Evolutionary conservation across 345 rosid species (phyloP), one percentile per base, ranked within the genome.

Genomic region (Corchorus capsularis): DNA sequence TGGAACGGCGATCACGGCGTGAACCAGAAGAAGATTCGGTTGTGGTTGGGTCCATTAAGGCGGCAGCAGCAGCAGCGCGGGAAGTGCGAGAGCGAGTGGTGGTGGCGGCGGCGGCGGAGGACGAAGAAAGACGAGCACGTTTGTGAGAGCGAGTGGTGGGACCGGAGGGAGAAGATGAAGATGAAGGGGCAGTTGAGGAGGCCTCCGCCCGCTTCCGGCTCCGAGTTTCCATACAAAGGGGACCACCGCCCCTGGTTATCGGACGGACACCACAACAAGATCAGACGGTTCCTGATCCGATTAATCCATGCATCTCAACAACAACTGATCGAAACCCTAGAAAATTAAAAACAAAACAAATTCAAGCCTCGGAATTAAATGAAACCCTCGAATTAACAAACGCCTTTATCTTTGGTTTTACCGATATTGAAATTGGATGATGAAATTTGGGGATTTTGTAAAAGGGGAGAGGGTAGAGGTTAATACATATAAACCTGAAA

Each of bases 121-220:
- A 75, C 19, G 85, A 77, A 1, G 91, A 77, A 34, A 88, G 78
- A 54, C 97, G 96, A 73, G 92, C 79, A 79, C 96, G 97, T 79
- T 90, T 94, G 87, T 86, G 71, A 47, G 91, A 77, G 69, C 97
- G 98, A 76, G 98, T 87, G 82, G 89, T 85, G 32, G 97, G 94
- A 81, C 93, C 91, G 39, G 97, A 85, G 56, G 85, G 68, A 54
- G 74, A 70, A 59, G 88, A 85, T 35, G 97, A 81, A 59, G 96
- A 86, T 74, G 97, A 88, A 80, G 96, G 95, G 92, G 97, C 93
- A 85, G 97, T 75, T 90, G 97, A 96, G 96, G 98, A 86, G 87
- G 97, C 98, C 99, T 96, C 98, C 97, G 97, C 99, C 97, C 99
- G 93, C 94, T 96, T 96, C 87, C 99, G 97, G 96, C 99, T 92